Base-by-base conservation (phyloP, 2,329 filamentous ascomycete species). In the Dryadomyces quercus-mongolicae region DNA sequence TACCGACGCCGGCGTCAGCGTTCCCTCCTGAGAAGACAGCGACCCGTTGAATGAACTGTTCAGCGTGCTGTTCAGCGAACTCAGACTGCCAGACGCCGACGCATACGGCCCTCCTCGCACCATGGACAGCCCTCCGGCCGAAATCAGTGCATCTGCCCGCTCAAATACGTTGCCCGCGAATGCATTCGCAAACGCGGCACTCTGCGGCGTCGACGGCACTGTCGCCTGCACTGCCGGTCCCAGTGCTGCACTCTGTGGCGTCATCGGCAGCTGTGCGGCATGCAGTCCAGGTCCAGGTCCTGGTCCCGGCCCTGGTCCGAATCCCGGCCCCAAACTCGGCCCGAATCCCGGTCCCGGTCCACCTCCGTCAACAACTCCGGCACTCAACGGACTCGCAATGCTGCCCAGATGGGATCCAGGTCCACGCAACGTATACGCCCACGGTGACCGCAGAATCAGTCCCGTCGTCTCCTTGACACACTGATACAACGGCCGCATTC, bases 191-290 rank as follows among this genome's bases (percentile, higher is more conserved):
- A 82, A 81, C 0, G 77, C 78, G 2, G 70, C 74, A 56, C 72
- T 79, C 63, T 81, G 74, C 10, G 82, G 81, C 0, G 82, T 88
- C 2, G 79, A 87, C 4, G 88, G 86, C 12, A 95, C 84, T 0
- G 89, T 96, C 1, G 91, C 90, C 68, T 95, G 90, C 54, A 90
- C 88, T 20, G 91, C 91, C 6, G 91, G 89, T 0, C 91, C 92
- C 5, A 96, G 75, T 1, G 91, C 91, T 16, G 90, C 91, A 62
- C 88, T 93, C 58, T 95, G 78, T 8, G 92, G 91, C 1, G 91
- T 96, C 63, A 93, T 89, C 9, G 91, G 90, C 42, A 90, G 61
- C 52, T 70, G 68, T 42, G 65, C 58, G 4, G 54, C 53, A 51
- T 62, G 54, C 25, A 31, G 25, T 31, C 25, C 25, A 4, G 25